phyloP scores from a whole-genome alignment of 2,329 filamentous ascomycete species.

The Arthrinium puccinioides region DNA sequence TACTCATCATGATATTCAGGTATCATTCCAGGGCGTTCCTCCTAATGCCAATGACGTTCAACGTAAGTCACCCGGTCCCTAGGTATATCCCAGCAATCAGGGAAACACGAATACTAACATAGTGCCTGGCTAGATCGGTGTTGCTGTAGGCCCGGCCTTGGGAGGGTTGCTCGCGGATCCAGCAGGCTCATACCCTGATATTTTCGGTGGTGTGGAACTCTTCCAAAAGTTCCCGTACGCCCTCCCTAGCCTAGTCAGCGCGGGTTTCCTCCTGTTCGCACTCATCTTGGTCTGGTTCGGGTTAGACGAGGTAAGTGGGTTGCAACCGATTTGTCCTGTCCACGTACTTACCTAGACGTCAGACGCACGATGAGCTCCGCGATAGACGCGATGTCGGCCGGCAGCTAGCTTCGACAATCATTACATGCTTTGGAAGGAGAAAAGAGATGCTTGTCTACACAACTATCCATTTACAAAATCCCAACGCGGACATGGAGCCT shows the following conservation, averaged over 20 bases:
- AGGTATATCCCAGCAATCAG: background rate
- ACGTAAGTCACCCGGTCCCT: conserved; percentile 22
- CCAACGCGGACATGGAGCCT: too few species aligned
- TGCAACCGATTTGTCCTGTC: too few species aligned
- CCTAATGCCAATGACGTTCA: conserved; percentile 41
- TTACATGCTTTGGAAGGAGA: too few species aligned
- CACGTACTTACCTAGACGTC: too few species aligned
- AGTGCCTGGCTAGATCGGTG: too few species aligned
- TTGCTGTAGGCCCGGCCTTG: conserved; percentile 20
- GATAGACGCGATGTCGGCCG: too few species aligned
- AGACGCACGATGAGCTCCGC: too few species aligned
- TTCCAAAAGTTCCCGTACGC: conserved; percentile 60
- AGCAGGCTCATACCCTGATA: conserved; percentile 49
- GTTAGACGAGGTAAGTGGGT: conserved; percentile 49
- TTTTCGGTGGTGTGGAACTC: conserved; percentile 50
- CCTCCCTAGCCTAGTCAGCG: conserved; percentile 52
- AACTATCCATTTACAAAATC: too few species aligned
- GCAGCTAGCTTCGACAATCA: too few species aligned
- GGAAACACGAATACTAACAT: background rate
- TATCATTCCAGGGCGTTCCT: conserved; percentile 41
- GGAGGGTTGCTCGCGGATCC: conserved; percentile 66
- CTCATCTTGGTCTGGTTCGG: conserved; percentile 46
- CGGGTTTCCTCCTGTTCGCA: conserved; percentile 43
- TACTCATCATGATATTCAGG: conserved; percentile 39
- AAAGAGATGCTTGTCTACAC: too few species aligned